Evolutionary conservation across 192 early-diverging fungal species (phyloP).

Genomic region (Entomortierella chlamydospora): DNA sequence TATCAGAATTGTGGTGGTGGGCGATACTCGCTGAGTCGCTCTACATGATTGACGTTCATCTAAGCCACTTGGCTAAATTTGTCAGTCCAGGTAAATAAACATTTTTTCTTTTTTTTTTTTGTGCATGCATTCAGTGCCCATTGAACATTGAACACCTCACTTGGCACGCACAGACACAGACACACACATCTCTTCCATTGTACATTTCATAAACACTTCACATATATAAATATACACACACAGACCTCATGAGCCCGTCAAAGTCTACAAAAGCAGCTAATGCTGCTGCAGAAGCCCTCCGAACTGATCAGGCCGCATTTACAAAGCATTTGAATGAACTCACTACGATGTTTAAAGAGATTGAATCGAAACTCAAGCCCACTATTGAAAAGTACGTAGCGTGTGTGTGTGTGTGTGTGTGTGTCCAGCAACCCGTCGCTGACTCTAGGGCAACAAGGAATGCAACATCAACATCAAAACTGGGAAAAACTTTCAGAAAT

Average conservation of each 20-base stretch:
- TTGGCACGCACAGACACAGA: too few relatives aligned
- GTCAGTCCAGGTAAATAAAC: neutral
- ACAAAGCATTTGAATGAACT: constrained; percentile 56
- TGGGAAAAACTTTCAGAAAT: too few relatives aligned
- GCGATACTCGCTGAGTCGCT: too few relatives aligned
- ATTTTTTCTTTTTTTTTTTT: constrained; percentile 6
- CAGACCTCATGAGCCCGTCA: constrained; percentile 26
- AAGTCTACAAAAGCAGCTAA: constrained; percentile 21
- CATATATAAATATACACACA: neutral
- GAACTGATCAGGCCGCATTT: constrained; percentile 36
- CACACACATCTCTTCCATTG: neutral
- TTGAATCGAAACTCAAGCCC: constrained; percentile 58
- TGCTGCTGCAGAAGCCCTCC: constrained; percentile 24
- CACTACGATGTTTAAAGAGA: constrained; percentile 55
- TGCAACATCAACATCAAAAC: too few relatives aligned
- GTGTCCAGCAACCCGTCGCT: too few relatives aligned
- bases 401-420: neutral
- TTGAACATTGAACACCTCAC: neutral
- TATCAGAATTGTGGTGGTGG: too few relatives aligned
- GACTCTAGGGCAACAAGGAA: too few relatives aligned
- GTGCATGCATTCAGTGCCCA: neutral
- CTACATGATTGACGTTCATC: too few relatives aligned
- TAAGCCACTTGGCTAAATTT: neutral
- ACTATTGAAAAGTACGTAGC: constrained; percentile 53
- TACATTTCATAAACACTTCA: neutral